phyloP scores from a whole-genome alignment of 2,329 filamentous ascomycete genomes.

The Fusarium proliferatum region DNA sequence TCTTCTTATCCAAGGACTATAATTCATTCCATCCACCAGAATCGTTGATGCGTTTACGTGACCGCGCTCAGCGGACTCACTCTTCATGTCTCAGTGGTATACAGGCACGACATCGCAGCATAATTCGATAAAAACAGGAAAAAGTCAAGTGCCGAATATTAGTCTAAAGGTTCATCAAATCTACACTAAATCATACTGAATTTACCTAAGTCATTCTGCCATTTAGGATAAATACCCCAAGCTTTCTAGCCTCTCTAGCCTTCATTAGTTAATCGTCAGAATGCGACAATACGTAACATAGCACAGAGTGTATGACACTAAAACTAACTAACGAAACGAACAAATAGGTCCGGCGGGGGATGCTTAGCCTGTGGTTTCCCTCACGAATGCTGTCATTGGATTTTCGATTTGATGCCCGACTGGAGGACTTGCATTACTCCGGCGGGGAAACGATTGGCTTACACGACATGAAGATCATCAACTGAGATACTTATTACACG shows the following conservation, averaged over 20 bases:
- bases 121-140: not conserved
- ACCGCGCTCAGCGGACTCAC: not conserved
- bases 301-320: not conserved
- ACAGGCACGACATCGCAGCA: too few species aligned
- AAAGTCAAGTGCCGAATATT: not conserved
- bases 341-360: conserved; percentile 8
- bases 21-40: not conserved
- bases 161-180: not conserved
- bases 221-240: not conserved
- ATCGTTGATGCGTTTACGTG: not conserved
- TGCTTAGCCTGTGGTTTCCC: not conserved
- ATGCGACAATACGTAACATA: not conserved
- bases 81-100: not conserved
- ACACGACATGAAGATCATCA: not conserved
- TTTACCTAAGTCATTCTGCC: not conserved
- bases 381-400: conserved; percentile 6
- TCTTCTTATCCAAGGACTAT: too few species aligned
- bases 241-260: not conserved
- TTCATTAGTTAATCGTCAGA: not conserved
- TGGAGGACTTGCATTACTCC: conserved; percentile 15
- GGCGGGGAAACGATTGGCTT: conserved; percentile 20
- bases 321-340: not conserved
- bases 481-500: not conserved
- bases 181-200: not conserved
- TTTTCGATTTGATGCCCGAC: conserved; percentile 5